Base-by-base conservation (phyloP, 2,329 filamentous ascomycete genomes). In the Botrytis cinerea region DNA sequence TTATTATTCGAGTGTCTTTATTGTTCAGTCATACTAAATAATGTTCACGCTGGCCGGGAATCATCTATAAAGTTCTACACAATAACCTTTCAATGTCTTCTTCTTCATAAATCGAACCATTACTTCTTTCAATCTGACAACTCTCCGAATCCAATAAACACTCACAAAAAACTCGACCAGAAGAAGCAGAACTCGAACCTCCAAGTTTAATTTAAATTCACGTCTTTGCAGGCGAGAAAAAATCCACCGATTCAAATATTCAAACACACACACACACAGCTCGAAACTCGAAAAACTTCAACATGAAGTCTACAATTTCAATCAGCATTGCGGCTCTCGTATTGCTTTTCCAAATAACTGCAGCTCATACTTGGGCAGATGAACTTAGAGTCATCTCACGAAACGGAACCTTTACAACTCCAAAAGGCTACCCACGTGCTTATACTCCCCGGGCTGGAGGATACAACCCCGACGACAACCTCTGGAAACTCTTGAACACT, bases 381-480 rank as follows among this genome's bases (percentile, higher is more conserved):
- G 86, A 91, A 78, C 85, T 95, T 68, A 88, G 86, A 75, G 89
- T 90, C 73, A 90, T 98, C 81, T 88, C 90, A 71, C 81, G 88
- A 43, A 92, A 94, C 78, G 95, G 94, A 72, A 89, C 89, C 48
- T 93, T 94, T 80, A 84, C 90, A 32, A 92, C 92, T 43, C 81
- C 86, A 12, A 84, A 88, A 38, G 95, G 95, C 46, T 97, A 91
- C 80, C 84, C 92, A n/a, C 91, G 94, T 76, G 91, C 90, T 64
- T 93, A 90, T 79, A 82, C 90, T 25, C 82, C 87, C 46, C 89
- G 93, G 75, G 7, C 10, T 16, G 46, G 5, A 28, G 18, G 22
- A 40, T 54, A 64, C 38, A 32, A 40, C 16, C 61, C 35, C 40
- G 70, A 72, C 20, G 35, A 46, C 18, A 68, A 48, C 43, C 35